phyloP scores from a whole-genome alignment of 495 filamentous ascomycete genomes.

The Filosporella fistucella region DNA sequence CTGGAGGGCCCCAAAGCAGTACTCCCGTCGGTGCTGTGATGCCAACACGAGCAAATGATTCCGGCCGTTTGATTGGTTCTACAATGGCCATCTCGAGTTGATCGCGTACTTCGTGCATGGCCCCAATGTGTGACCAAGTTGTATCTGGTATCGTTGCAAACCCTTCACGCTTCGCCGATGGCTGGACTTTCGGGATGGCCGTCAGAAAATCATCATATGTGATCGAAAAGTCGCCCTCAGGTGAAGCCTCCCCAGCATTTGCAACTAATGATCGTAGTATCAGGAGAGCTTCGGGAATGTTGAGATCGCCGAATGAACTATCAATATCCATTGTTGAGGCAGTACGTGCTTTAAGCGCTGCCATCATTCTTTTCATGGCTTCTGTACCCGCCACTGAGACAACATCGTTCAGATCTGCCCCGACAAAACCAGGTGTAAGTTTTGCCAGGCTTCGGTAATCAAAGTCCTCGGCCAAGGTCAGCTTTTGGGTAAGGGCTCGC shows the following conservation, averaged over 20 bases:
- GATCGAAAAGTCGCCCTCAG: slow-evolving; percentile 34
- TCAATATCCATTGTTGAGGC: slow-evolving; percentile 46
- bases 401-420: slow-evolving; percentile 84
- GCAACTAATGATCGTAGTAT: slow-evolving; percentile 48
- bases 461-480: slow-evolving; percentile 64
- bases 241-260: slow-evolving; percentile 41
- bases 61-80: slow-evolving; percentile 83
- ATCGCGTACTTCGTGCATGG: slow-evolving; percentile 71
- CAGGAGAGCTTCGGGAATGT: slow-evolving; percentile 17
- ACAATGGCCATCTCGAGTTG: slow-evolving; percentile 86
- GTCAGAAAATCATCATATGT: slow-evolving; percentile 60
- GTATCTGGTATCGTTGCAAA: slow-evolving; percentile 98
- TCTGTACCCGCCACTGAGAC: slow-evolving; percentile 69
- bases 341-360: slow-evolving; percentile 43
- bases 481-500: slow-evolving; percentile 66
- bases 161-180: slow-evolving; percentile 90
- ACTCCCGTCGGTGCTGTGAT: slow-evolving; percentile 88
- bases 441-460: slow-evolving; percentile 80
- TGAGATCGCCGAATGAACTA: slow-evolving; percentile 6
- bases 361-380: slow-evolving; percentile 29
- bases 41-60: slow-evolving; percentile 74
- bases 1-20: slow-evolving; percentile 93
- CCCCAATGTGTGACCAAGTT: slow-evolving; percentile 91
- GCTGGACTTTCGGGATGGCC: slow-evolving; percentile 82
- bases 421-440: slow-evolving; percentile 89